Base-by-base conservation (phyloP, 345 rosid genomes). In the Rhodamnia argentea region DNA sequence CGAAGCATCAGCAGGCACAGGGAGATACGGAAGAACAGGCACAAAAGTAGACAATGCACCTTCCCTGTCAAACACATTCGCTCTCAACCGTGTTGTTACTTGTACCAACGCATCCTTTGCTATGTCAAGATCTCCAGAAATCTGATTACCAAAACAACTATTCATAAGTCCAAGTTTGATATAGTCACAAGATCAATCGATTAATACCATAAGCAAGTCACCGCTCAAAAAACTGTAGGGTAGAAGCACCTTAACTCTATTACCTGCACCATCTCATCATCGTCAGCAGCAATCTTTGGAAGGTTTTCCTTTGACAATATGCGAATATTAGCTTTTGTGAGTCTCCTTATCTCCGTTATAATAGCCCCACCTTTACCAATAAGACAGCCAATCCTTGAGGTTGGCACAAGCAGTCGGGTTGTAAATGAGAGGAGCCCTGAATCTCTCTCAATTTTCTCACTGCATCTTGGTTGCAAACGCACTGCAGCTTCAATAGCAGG, bases 191-290 rank as follows among this genome's bases (percentile, higher is more conserved):
- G 44, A 53, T 85, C 83, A 60, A 76, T 18, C 22, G 40, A 54
- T 76, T 13, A 24, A 75, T 44, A 51, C 37, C 13, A 42, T 15
- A 70, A 70, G 78, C 24, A 70, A 26, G 78, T 32, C 22, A 70
- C 76, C 29, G 78, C 78, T 83, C 64, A 22, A 18, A 52, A 86
- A 44, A 52, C 16, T 24, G 74, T 42, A 56, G 62, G 58, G 86
- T 82, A n/a, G 74, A 37, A 85, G 16, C 44, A 32, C 44, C 76
- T 13, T 64, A 37, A 70, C 62, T 50, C 42, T 78, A 56, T 90
- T 91, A 97, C 99, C 99, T 94, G 99, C 86, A 97, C 98, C 99
- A 97, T 94, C 92, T 97, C 99, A 87, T 97, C 99, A 90, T 95
- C 98, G 13, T 92, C 90, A 64, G 95, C 90, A 83, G 98, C 99